Percentiles rank a stretch among this genome's conserved stretches.
Conservation (phyloP, 192 early-diverging fungal genomes). For the Coemansia reversa region DNA sequence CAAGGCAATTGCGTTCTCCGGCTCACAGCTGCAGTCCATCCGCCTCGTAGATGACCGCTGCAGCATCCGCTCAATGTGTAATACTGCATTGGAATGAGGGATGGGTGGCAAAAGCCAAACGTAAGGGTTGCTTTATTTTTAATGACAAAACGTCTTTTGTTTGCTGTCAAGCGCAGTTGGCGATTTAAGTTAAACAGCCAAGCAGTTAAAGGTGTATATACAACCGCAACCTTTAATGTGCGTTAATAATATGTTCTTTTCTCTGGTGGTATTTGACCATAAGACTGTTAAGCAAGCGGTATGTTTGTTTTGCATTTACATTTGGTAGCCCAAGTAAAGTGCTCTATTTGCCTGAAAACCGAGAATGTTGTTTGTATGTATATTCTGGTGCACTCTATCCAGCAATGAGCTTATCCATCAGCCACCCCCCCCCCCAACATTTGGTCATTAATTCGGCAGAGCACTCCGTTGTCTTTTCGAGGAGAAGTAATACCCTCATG, state of each 20-base stretch:
- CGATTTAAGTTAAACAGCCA: too few species aligned
- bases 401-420: not conserved
- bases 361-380: not conserved
- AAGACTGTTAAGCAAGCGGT: not conserved
- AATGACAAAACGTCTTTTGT: too few species aligned
- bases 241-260: too few species aligned
- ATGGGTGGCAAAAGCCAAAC: too few species aligned
- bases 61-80: not conserved
- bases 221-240: too few species aligned
- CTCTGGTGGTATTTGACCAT: not conserved
- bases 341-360: not conserved
- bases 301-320: not conserved
- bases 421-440: not conserved
- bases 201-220: too few species aligned
- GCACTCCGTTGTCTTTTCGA: too few species aligned
- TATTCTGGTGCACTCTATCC: not conserved
- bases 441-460: too few species aligned
- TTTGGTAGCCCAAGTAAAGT: not conserved
- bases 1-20: not conserved
- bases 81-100: too few species aligned
- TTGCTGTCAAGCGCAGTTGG: too few species aligned
- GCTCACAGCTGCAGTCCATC: not conserved
- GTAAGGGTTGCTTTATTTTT: too few species aligned
- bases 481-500: too few species aligned
- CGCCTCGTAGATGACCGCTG: not conserved